phyloP scores from a whole-genome alignment of 208 protist species.

The Acanthamoeba comandoni region DNA sequence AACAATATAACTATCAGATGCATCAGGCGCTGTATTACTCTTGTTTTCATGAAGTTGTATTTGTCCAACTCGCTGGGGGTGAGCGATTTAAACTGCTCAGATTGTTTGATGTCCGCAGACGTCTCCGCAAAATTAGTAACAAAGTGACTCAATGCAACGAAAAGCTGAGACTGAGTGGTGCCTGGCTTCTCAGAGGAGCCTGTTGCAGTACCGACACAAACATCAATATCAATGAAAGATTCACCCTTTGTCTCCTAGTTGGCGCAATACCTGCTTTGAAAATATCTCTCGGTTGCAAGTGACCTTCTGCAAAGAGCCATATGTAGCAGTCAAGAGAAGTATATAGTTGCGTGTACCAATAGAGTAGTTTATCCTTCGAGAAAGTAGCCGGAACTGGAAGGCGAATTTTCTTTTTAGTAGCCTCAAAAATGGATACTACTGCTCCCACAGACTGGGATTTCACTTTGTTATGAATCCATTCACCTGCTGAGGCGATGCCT shows the following conservation, averaged over 20 bases:
- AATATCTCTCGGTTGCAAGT: slow-evolving; percentile 70
- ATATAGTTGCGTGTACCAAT: slow-evolving; percentile 76
- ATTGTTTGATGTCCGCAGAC: slow-evolving; percentile 30
- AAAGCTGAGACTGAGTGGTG: slow-evolving; percentile 9
- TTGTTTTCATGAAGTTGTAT: slow-evolving; percentile 79
- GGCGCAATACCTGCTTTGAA: slow-evolving; percentile 49
- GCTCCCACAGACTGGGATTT: slow-evolving; percentile 10
- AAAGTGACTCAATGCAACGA: slow-evolving; percentile 54
- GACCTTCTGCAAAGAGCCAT: slow-evolving; percentile 81
- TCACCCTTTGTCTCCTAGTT: too few species aligned
- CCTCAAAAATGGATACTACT: slow-evolving; percentile 70
- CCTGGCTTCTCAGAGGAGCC: too few species aligned
- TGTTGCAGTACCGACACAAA: neutral
- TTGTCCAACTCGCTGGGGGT: slow-evolving; percentile 79
- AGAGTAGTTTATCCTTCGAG: slow-evolving; percentile 62
- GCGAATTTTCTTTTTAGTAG: neutral
- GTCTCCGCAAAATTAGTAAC: slow-evolving; percentile 49
- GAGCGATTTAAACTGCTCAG: slow-evolving; percentile 69
- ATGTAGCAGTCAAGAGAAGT: slow-evolving; percentile 76
- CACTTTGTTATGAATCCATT: slow-evolving; percentile 75
- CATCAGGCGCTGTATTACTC: slow-evolving; percentile 77
- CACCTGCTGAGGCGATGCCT: slow-evolving; percentile 72
- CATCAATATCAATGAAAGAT: neutral
- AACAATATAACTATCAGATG: slow-evolving; percentile 79
- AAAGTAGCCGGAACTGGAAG: slow-evolving; percentile 27